Conservation (phyloP, 2,329 filamentous ascomycete genomes). For the Sporothrix sp. region DNA sequence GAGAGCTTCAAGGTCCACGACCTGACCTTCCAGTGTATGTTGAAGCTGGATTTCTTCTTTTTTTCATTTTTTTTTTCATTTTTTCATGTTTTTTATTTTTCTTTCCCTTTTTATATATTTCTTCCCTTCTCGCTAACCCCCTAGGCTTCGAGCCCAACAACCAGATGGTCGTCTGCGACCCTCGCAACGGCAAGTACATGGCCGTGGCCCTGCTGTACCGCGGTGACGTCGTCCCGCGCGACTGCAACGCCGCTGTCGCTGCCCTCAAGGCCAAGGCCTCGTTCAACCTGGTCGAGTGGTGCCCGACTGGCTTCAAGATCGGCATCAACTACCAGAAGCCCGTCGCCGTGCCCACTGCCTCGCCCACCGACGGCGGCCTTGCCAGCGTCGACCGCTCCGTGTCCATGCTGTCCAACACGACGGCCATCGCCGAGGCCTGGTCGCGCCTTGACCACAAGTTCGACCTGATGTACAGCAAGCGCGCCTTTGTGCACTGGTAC, state of each 20-base stretch:
- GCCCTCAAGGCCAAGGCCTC: slow-evolving; percentile 61
- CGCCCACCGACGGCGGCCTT: slow-evolving; percentile 47
- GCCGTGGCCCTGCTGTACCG: slow-evolving; percentile 63
- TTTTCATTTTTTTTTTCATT: neutral
- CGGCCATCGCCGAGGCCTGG: slow-evolving; percentile 64
- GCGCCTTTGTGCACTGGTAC: slow-evolving; percentile 68
- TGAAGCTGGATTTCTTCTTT: neutral
- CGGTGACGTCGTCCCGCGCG: slow-evolving; percentile 59
- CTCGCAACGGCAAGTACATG: slow-evolving; percentile 69
- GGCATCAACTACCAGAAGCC: slow-evolving; percentile 68
- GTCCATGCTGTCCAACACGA: slow-evolving; percentile 65
- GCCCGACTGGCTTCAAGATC: slow-evolving; percentile 66
- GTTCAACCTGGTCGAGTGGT: slow-evolving; percentile 68
- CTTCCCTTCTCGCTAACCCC: too few species aligned
- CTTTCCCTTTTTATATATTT: too few species aligned
- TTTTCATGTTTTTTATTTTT: neutral
- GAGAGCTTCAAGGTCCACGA: slow-evolving; percentile 83
- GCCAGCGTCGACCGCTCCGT: slow-evolving; percentile 54
- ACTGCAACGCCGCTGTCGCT: slow-evolving; percentile 57
- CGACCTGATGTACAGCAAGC: slow-evolving; percentile 71
- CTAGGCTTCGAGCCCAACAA: slow-evolving; percentile 67
- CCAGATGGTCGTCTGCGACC: slow-evolving; percentile 69
- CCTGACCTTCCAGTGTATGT: slow-evolving; percentile 62
- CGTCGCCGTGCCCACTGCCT: slow-evolving; percentile 43
- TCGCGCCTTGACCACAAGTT: slow-evolving; percentile 65